These are phyloP conservation scores for Sungouiozyma intestinalis DNA, from an alignment of 805 yeast species.

Conservation along the genomic window DNA sequence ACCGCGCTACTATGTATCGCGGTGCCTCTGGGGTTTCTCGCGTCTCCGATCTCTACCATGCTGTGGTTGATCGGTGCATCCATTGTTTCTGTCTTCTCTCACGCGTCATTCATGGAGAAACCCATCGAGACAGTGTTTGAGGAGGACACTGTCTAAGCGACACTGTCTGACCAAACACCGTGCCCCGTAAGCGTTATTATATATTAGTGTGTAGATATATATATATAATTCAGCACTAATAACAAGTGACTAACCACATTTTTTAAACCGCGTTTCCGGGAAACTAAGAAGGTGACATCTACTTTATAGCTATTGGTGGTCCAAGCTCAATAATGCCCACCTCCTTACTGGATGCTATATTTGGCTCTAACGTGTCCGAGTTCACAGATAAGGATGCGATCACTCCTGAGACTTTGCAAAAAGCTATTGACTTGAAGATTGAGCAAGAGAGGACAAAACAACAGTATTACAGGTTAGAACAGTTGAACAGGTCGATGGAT, in stretches of 20 bases:
- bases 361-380: conserved; percentile 42
- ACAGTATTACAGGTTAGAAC: conserved; percentile 60
- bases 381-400: conserved; percentile 29
- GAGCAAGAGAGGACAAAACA: conserved; percentile 81
- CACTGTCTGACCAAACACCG: too few relatives aligned
- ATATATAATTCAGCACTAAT: background rate
- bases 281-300: too few relatives aligned
- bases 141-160: conserved; percentile 41
- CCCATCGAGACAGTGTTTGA: conserved; percentile 93
- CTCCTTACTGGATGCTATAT: conserved; percentile 23
- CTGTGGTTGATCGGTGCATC: conserved; percentile 90
- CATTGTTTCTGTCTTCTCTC: conserved; percentile 65
- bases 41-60: conserved; percentile 81
- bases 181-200: background rate
- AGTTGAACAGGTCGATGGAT: conserved; percentile 47
- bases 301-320: background rate
- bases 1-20: conserved; percentile 69
- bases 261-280: too few relatives aligned
- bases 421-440: conserved; percentile 47
- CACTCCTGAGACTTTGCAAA: conserved; percentile 46
- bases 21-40: conserved; percentile 73
- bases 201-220: background rate
- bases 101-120: conserved; percentile 86
- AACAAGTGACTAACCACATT: too few relatives aligned
- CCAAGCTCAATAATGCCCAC: too few relatives aligned